Conservation (phyloP, 78 protist species). For the Dictyostelium discoideum region dicty_2.7 NC_007091.3:4069001-4069500, state of each 20-base stretch:
- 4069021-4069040: not conserved
- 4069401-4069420: slow-evolving; percentile 50
- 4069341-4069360: not conserved
- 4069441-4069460: slow-evolving; percentile 9
- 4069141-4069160: not conserved
- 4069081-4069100: slow-evolving; percentile 4
- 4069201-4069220: slow-evolving; percentile 4
- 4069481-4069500: not conserved
- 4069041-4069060: not conserved
- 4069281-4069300: slow-evolving; percentile 10
- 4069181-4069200: not conserved
- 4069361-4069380: slow-evolving; percentile 46
- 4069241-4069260: slow-evolving; percentile 8
- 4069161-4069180: not conserved
- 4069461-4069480: slow-evolving; percentile 27
- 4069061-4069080: not conserved
- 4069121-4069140: slow-evolving; percentile 20
- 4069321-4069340: not conserved
- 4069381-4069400: slow-evolving; percentile 61
- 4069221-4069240: slow-evolving; percentile 7
- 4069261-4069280: not conserved
- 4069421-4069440: slow-evolving; percentile 6
- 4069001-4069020: not conserved
- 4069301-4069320: not conserved
- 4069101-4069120: not conserved